phyloP scores from a whole-genome alignment of 208 protist genomes.

The Trypanosoma conorhini region DNA sequence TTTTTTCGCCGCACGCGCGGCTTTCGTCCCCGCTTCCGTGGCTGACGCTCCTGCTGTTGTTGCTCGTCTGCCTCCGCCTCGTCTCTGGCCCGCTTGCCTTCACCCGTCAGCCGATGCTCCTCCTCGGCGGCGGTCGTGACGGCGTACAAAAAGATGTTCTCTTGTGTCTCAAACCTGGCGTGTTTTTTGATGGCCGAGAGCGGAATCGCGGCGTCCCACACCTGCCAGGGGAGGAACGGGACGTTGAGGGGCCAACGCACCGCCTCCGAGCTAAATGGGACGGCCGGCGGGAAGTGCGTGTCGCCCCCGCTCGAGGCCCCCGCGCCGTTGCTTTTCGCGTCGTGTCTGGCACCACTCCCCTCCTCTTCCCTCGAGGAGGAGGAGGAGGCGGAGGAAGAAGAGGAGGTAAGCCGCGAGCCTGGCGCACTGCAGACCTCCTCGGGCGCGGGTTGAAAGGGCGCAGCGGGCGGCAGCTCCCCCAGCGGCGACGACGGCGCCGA shows the following conservation, averaged over 20 bases:
- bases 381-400: not conserved
- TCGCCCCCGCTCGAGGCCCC: not conserved
- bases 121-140: conserved; percentile 32
- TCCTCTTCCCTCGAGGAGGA: too few relatives aligned
- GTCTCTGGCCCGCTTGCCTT: not conserved
- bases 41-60: not conserved
- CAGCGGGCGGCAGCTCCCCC: conserved; percentile 1
- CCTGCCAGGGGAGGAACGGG: conserved; percentile 85
- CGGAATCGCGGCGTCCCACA: conserved; percentile 85
- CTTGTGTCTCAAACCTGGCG: conserved; percentile 68
- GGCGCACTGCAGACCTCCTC: not conserved
- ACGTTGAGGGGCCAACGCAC: conserved; percentile 85
- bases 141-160: conserved; percentile 72
- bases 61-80: not conserved
- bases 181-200: conserved; percentile 53
- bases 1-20: conserved; percentile 23
- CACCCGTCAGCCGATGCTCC: not conserved
- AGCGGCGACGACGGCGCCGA: conserved; percentile 7
- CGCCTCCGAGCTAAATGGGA: conserved; percentile 36
- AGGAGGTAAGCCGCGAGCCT: not conserved
- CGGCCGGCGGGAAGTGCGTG: not conserved
- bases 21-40: conserved; percentile 13
- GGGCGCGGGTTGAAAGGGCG: not conserved
- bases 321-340: not conserved
- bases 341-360: not conserved